These are phyloP conservation scores for Moricandia arvensis DNA, from an alignment of 345 rosid genomes.

Conservation along the genomic window DNA sequence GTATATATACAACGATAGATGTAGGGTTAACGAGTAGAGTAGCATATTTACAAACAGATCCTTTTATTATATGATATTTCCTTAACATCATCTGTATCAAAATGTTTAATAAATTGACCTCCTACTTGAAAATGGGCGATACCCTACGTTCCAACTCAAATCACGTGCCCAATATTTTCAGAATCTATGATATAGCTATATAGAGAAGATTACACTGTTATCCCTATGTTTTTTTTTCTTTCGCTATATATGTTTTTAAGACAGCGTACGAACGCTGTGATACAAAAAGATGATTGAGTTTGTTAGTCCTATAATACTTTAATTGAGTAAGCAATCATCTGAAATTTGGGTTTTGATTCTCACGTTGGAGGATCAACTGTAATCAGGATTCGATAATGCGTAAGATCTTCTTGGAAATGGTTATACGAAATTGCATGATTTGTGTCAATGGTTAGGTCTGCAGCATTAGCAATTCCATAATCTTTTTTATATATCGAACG, in stretches of 20 bases:
- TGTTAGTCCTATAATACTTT: neutral
- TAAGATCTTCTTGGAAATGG: neutral
- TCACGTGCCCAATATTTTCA: constrained; percentile 21
- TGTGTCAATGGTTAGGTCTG: neutral
- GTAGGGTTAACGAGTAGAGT: too few relatives aligned
- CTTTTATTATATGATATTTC: too few relatives aligned
- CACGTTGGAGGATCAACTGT: constrained; percentile 7
- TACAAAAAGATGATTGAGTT: constrained; percentile 1
- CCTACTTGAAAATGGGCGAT: constrained; percentile 15
- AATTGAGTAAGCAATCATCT: neutral
- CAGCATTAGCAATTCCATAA: neutral
- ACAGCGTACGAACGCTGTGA: constrained; percentile 14
- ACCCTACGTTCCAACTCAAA: constrained; percentile 4
- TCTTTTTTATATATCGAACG: too few relatives aligned
- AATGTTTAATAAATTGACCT: neutral
- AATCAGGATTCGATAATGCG: neutral
- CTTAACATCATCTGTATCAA: constrained; percentile 8
- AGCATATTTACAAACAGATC: too few relatives aligned
- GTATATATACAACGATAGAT: too few relatives aligned
- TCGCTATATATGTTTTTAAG: too few relatives aligned
- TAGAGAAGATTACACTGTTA: neutral
- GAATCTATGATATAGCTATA: constrained; percentile 10
- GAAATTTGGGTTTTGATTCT: constrained; percentile 6
- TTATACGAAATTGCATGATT: neutral
- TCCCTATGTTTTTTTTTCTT: too few relatives aligned